phyloP scores from a whole-genome alignment of 1,139 yeast species.

The Pneumocystis sp. region DNA sequence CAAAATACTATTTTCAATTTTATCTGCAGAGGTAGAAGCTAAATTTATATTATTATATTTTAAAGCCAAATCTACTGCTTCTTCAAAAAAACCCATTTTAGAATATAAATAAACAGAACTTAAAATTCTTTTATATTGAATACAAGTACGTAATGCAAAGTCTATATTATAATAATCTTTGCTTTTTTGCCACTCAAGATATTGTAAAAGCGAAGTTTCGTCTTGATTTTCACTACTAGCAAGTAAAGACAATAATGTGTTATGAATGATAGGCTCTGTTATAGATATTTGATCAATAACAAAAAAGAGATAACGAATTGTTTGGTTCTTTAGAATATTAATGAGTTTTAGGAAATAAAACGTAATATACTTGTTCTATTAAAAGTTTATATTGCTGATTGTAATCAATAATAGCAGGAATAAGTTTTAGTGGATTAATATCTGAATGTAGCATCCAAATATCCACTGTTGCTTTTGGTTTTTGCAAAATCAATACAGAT shows the following conservation, averaged over 20 bases:
- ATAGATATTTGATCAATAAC: constrained; percentile 40
- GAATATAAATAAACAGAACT: constrained; percentile 62
- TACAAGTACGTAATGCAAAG: constrained; percentile 60
- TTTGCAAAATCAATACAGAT: constrained; percentile 49
- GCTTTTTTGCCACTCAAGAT: constrained; percentile 28
- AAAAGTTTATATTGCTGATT: constrained; percentile 21
- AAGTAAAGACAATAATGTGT: constrained; percentile 57
- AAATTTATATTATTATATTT: constrained; percentile 44
- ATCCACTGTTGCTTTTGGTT: constrained; percentile 57
- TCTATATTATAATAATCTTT: constrained; percentile 43
- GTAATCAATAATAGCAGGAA: constrained; percentile 65
- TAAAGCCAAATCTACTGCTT: constrained; percentile 65
- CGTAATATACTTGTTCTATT: constrained; percentile 3
- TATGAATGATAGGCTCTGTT: constrained; percentile 44
- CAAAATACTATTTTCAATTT: constrained; percentile 32
- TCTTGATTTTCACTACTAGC: constrained; percentile 39
- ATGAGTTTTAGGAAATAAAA: constrained; percentile 2
- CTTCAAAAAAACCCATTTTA: constrained; percentile 53
- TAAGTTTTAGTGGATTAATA: constrained; percentile 43
- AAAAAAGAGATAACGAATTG: constrained; percentile 47
- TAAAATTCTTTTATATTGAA: constrained; percentile 40
- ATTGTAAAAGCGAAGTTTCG: constrained; percentile 34
- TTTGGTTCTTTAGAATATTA: constrained; percentile 37
- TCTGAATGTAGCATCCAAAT: constrained; percentile 54
- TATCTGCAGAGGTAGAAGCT: constrained; percentile 45